Evolutionary conservation across 139 green algal species (phyloP), one percentile per base, ranked within the genome.

Genomic region (Pleodorina starrii): DNA sequence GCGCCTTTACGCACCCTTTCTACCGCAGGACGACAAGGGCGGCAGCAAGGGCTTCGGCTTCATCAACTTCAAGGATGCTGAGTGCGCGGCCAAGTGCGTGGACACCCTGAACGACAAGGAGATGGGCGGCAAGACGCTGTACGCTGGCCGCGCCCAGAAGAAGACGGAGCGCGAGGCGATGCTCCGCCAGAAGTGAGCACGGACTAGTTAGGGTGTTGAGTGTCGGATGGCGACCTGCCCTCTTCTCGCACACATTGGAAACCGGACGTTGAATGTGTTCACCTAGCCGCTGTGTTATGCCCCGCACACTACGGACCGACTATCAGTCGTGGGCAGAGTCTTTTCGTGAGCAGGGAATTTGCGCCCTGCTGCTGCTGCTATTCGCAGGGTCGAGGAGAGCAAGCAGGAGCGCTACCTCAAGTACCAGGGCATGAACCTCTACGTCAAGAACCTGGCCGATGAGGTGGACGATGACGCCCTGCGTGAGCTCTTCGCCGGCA

Each of bases 361-460:
- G 54, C n/a, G n/a, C n/a, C n/a, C n/a, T n/a, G n/a, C n/a, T n/a
- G n/a, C n/a, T n/a, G n/a, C n/a, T n/a, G n/a, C n/a, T n/a, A n/a
- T n/a, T n/a, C 48, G 48, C 48, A 89, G 84, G 84, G 69, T 57
- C 29, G 84, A 89, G 84, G 84, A 89, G 71, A 83, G 69, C 84
- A 89, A 89, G 84, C 81, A 92, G 80, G 95, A 98, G 94, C 93
- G 95, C 59, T 92, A 95, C 32, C 89, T 91, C 48, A 97, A 97
- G 93, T 98, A 96, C 92, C 92, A 94, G 91, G 97, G 97, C 89
- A 96, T 97, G 93, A 99, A 99, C 94, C 93, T 99, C 89, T 99
- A 98, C 92, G 93, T 99, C 63, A 98, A 98, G 94, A 98, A 99
- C 94, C 93, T 99, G 81, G 72, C 88, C 29, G 95, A 97, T 86